Base-by-base conservation (phyloP, 1,284 basidiomycete genomes). In the Moesziomyces parantarcticus region DNA sequence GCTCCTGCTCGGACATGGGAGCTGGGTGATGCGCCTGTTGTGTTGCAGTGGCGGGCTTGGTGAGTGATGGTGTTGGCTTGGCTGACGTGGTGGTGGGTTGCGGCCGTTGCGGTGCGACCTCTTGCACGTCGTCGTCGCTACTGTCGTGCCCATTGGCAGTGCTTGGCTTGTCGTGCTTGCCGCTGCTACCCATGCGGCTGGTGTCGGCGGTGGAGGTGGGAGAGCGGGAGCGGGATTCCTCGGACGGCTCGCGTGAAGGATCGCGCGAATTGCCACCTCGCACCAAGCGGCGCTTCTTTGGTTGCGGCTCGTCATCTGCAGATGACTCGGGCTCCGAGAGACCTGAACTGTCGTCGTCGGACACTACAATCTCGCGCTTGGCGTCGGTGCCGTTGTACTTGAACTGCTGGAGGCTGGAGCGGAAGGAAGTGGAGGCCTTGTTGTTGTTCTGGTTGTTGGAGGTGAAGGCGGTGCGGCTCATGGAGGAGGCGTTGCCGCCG, bases 231-330 rank as follows among this genome's bases (percentile, higher is more conserved):
- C 36, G 36, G 13, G 20, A 16, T 18, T 59, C 58, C 25, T 59
- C 49, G 20, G 58, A 55, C 11, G 44, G 26, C 11, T 61, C 49
- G 26, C 45, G 55, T 16, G 69, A 66, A 2, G 25, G 53, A 3
- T 65, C 51, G n/a, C 57, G 51, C 7, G 47, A 8, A 6, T 50
- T 45, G 21, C 50, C 64, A 6, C 71, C 71, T 26, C 71, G 49
- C 8, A 74, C 60, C 5, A 74, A 58, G 8, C 58, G 57, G 1
- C 71, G 59, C 58, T 69, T 74, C 39, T 69, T 74, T 11, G 66
- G 66, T 41, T 65, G 59, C 20, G 52, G 71, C 23, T 60, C 50
- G 32, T 59, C 63, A 16, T 50, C 51, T 3, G 26, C 41, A 11
- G 60, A 60, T 5, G 58, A 73, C 6, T 72, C 63, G 8, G 69